These are phyloP conservation scores for Polyporus tsugae DNA, from an alignment of 1,284 basidiomycete genomes.

Conservation along the genomic window DNA sequence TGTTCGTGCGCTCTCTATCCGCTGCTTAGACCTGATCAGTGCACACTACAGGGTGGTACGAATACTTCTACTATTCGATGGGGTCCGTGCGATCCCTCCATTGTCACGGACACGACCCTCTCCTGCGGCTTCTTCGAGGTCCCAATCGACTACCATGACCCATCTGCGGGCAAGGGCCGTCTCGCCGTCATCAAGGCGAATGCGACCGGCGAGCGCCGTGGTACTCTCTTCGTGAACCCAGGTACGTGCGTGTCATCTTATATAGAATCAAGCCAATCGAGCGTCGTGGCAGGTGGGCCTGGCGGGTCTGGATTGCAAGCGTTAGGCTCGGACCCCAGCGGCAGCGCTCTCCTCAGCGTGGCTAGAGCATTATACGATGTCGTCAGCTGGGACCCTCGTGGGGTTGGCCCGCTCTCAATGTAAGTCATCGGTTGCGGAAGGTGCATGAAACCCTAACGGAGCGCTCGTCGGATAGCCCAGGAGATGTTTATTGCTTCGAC, in stretches of 20 bases:
- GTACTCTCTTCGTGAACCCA: slow-evolving; percentile 25
- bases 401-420: slow-evolving; percentile 22
- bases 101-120: slow-evolving; percentile 10
- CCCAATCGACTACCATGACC: slow-evolving; percentile 28
- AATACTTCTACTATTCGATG: slow-evolving; percentile 10
- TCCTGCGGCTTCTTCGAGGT: slow-evolving; percentile 21
- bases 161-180: slow-evolving; percentile 10
- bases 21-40: neutral
- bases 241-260: slow-evolving; percentile 7
- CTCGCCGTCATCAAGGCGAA: slow-evolving; percentile 24
- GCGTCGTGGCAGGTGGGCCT: slow-evolving; percentile 14
- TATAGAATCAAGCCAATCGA: neutral
- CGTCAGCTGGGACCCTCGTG: slow-evolving; percentile 27
- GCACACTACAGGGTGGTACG: neutral
- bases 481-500: slow-evolving; percentile 24
- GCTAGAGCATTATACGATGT: slow-evolving; percentile 21
- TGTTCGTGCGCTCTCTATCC: neutral
- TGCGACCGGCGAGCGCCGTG: slow-evolving; percentile 18
- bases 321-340: neutral
- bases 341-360: slow-evolving; percentile 9
- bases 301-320: slow-evolving; percentile 13
- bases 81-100: slow-evolving; percentile 21
- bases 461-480: slow-evolving; percentile 11
- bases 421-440: neutral
- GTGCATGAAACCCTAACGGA: neutral